Percentiles rank a stretch among this genome's conserved stretches.
phyloP scores from a whole-genome alignment of 108 stramenopile species.

The Conticribra guillardii region DNA sequence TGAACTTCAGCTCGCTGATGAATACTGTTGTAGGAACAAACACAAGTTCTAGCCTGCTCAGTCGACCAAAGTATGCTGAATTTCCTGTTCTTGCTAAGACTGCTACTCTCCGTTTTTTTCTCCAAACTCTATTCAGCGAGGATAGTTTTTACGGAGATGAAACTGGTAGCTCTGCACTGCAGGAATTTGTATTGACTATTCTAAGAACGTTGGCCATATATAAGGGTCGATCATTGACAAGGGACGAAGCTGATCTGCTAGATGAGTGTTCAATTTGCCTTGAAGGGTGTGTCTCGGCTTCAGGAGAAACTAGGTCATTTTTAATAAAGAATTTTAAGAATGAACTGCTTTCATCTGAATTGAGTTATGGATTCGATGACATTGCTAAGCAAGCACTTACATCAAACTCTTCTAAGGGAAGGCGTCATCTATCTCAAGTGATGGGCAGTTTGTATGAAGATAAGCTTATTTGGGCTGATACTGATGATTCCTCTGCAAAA shows the following conservation, averaged over 20 bases:
- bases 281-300: conserved; percentile 49
- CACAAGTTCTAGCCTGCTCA: conserved; percentile 1
- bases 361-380: conserved; percentile 12
- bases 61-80: conserved; percentile 54
- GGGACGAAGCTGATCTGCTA: conserved; percentile 52
- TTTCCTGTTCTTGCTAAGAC: conserved; percentile 66
- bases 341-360: conserved; percentile 1
- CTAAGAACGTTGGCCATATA: conserved; percentile 46
- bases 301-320: conserved; percentile 50
- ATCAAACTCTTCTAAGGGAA: conserved; percentile 66
- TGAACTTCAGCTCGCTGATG: conserved; percentile 59
- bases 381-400: conserved; percentile 39
- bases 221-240: conserved; percentile 22
- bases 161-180: conserved; percentile 40
- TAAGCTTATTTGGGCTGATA: conserved; percentile 35
- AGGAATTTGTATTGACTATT: conserved; percentile 46
- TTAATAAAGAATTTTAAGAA: conserved; percentile 17
- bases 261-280: conserved; percentile 69
- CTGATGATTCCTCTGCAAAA: conserved; percentile 2
- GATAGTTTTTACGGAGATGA: conserved; percentile 65
- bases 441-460: conserved; percentile 63
- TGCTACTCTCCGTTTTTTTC: conserved; percentile 63
- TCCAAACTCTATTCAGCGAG: conserved; percentile 67
- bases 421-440: conserved; percentile 60
- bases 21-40: conserved; percentile 40